Evolutionary conservation across 108 stramenopile genomes (phyloP).

Genomic region (Nitzschia palea): DNA sequence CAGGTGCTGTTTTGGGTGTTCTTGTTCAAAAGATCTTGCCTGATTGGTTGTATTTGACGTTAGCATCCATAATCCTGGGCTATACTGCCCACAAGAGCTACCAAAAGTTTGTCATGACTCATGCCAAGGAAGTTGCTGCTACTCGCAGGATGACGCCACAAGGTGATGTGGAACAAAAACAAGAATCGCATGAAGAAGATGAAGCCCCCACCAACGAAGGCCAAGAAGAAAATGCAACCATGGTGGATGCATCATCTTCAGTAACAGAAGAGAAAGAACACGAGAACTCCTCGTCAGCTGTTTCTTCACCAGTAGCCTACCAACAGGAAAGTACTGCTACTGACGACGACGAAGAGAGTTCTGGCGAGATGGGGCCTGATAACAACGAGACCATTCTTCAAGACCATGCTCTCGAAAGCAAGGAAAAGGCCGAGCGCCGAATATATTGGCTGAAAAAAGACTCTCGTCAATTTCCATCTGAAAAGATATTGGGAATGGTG

Average conservation of each 20-base stretch:
- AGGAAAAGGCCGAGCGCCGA: constrained; percentile 12
- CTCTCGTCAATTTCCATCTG: constrained; percentile 54
- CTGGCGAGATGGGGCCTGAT: no score
- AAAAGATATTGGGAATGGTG: constrained; percentile 49
- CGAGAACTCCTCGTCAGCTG: no score
- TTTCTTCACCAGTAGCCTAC: no score
- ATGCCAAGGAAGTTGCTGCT: constrained; percentile 36
- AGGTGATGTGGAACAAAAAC: not conserved
- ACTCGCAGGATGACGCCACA: no score
- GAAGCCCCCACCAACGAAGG: no score
- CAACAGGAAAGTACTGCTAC: no score
- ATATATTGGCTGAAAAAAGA: constrained; percentile 48
- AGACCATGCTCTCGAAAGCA: not conserved
- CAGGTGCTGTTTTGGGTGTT: constrained; percentile 70
- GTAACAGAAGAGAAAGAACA: no score
- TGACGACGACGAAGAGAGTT: no score
- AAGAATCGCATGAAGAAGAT: no score
- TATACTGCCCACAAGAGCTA: constrained; percentile 64
- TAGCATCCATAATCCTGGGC: constrained; percentile 48
- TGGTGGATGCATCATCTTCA: no score
- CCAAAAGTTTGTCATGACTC: constrained; percentile 42
- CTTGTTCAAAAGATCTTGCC: constrained; percentile 59
- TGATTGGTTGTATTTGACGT: constrained; percentile 60
- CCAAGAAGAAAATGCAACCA: no score
- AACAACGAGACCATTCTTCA: no score